These are phyloP conservation scores for Paxillus ammoniavirescens DNA, from an alignment of 768 basidiomycete genomes.

Conservation along the genomic window DNA sequence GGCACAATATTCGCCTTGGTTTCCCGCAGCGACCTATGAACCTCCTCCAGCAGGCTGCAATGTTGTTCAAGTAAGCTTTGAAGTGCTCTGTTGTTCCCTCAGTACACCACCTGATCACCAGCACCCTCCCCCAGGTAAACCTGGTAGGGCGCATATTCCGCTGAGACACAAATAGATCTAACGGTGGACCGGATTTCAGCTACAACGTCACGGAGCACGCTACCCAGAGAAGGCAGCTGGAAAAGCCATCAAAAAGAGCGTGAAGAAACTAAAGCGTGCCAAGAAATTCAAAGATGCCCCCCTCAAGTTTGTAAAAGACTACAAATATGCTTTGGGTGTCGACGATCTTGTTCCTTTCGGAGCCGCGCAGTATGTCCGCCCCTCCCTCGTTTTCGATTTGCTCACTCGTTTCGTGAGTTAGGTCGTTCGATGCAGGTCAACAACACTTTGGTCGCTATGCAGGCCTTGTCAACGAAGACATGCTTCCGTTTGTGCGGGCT, in stretches of 20 bases:
- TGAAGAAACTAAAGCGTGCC: conserved; percentile 54
- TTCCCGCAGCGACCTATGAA: conserved; percentile 41
- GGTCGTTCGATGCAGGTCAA: conserved; percentile 50
- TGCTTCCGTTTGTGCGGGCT: conserved; percentile 51
- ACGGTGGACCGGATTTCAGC: conserved; percentile 33
- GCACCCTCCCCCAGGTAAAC: conserved; percentile 8
- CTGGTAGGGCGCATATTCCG: conserved; percentile 6
- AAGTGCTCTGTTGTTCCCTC: neutral
- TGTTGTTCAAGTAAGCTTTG: conserved; percentile 47
- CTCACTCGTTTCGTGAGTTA: conserved; percentile 35
- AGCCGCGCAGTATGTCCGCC: conserved; percentile 56
- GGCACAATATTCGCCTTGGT: conserved; percentile 62
- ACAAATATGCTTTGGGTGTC: conserved; percentile 53
- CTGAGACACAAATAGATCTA: neutral
- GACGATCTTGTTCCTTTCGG: conserved; percentile 66
- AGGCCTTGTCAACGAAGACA: conserved; percentile 38
- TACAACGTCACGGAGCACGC: conserved; percentile 78
- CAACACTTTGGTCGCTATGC: conserved; percentile 52
- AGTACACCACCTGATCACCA: neutral
- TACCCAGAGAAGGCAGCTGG: conserved; percentile 56
- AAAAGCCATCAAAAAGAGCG: conserved; percentile 39
- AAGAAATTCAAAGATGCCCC: conserved; percentile 39
- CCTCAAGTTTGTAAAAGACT: conserved; percentile 54
- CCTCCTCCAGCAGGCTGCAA: conserved; percentile 45
- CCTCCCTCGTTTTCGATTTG: conserved; percentile 53